Evolutionary conservation across 225 moss, liverwort and hornwort genomes (phyloP).

Genomic region (Bryoerythrophyllum caledonicum): DNA sequence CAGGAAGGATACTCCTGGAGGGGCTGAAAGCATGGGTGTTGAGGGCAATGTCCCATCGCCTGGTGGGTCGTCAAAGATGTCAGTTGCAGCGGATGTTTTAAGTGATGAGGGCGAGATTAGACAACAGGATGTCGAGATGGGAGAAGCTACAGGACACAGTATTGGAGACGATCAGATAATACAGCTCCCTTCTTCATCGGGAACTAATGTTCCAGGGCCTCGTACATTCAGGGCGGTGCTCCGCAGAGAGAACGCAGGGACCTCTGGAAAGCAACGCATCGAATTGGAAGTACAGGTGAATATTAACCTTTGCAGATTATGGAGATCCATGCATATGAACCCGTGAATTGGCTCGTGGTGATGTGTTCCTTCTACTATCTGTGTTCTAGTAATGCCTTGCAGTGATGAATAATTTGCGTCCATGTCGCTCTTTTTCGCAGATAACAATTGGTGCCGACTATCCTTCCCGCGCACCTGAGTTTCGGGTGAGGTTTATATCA

Average conservation of each 20-base stretch:
- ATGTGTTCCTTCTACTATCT: background rate
- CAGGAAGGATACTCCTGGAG: slow-evolving; percentile 48
- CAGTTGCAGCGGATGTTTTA: slow-evolving; percentile 21
- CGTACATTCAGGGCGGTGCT: slow-evolving; percentile 70
- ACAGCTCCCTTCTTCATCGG: slow-evolving; percentile 23
- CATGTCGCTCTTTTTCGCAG: slow-evolving; percentile 31
- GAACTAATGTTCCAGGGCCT: slow-evolving; percentile 47
- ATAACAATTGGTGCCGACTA: slow-evolving; percentile 75
- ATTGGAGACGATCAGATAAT: slow-evolving; percentile 34
- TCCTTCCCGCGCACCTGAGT: slow-evolving; percentile 72
- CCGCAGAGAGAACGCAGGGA: slow-evolving; percentile 64
- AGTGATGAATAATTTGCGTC: slow-evolving; percentile 16
- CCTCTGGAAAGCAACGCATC: slow-evolving; percentile 70
- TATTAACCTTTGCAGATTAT: slow-evolving; percentile 9
- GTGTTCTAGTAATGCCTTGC: background rate
- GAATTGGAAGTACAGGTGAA: slow-evolving; percentile 89
- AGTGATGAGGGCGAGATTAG: slow-evolving; percentile 47
- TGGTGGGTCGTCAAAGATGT: slow-evolving; percentile 32
- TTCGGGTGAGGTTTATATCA: slow-evolving; percentile 56
- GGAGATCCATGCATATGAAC: background rate
- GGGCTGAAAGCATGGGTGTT: slow-evolving; percentile 24
- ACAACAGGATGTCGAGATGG: slow-evolving; percentile 63
- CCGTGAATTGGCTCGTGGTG: background rate
- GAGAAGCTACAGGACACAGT: slow-evolving; percentile 34
- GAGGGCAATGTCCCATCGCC: slow-evolving; percentile 28